Evolutionary conservation across 805 yeast species (phyloP), one percentile per base, ranked within the genome.

Genomic region (Saturnispora quitensis): DNA sequence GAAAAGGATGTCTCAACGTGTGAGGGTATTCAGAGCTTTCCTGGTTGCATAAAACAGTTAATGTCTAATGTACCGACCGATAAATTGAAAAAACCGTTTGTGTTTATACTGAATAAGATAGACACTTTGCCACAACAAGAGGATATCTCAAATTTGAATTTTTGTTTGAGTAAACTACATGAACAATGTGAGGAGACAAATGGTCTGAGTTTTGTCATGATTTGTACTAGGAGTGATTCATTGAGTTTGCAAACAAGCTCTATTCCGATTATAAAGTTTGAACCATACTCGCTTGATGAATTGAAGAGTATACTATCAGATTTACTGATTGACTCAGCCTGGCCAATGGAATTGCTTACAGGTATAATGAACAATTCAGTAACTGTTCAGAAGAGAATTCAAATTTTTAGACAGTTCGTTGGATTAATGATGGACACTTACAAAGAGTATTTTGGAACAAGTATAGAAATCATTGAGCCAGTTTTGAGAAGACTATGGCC

Each of bases 91-190:
- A 64, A 63, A 9, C 75, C 69, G 3, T 73, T 75, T 44, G 69
- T 77, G 8, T 58, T 78, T 43, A 74, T 78, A 1, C 61, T 78
- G 12, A 82, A 78, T 56, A 60, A 72, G 4, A 62, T 77, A 17
- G 82, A 77, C 58, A 47, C 54, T 20, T 49, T 67, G 18, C 72
- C 70, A 40, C 70, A 74, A 31, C 45, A 40, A 15, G 63, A 63
- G 28, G 55, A 57, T 33, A 67, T 72, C 0, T 64, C 67, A n/a
- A 74, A 69, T 17, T 54, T 77, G 18, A 66, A 72, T 44, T 57
- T 66, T 20, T 69, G 74, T 0, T 69, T 78, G 51, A 56, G 72
- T 1, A 62, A 68, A 53, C 55, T 77, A n/a, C 71, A 73, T 50
- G 81, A 78, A 49, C 70, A 71, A 51, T 59, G 72, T 8, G 55